Evolutionary conservation across 2,329 filamentous ascomycete species (phyloP), one percentile per base, ranked within the genome.

Genomic region (Arthrobotrys sinensis): DNA sequence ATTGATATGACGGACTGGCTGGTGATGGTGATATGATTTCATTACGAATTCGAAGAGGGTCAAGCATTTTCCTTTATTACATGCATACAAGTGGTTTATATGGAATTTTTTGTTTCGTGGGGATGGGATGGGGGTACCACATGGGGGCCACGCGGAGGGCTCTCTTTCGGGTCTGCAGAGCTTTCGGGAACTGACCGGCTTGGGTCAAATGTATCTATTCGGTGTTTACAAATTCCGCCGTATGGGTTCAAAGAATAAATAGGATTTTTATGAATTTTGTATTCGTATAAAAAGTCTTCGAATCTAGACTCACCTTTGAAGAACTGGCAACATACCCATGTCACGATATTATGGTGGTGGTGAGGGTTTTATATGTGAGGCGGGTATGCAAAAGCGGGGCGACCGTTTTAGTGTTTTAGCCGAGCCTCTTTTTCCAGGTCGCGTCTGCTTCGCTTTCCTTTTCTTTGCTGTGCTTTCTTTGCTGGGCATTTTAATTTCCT

Each of bases 381-480:
- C 68, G 68, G 57, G 8, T 60, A 69, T 38, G 34, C 48, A 63
- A 68, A 63, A 69, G 71, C 71, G 71, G 71, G 71, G 71, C 71
- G 71, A 53, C 50, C 63, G 63, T 62, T 60, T 63, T 62, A 52
- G 52, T 53, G 48, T 50, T 48, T 62, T 67, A 73, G 50, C 69
- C 40, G 69, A 73, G 43, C 40, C 46, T 32, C 34, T n/a, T 53
- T 32, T 55, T 67, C 38, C 10, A 11, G 36, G 46, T 64, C 68
- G 68, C 36, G 68, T 72, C 16, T 38, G 24, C 24, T 28, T 28
- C 24, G 24, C 24, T 28, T 28, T 28, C 24, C 24, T 62, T 62
- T 28, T 10, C n/a, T 11, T 53, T 24, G 3, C 10, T 52, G 34
- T 38, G 10, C 16, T 34, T 53, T 53, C 2, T 53, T 55, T 11